Conservation (phyloP, 331 rosid genomes). For the Acacia concinna region DNA sequence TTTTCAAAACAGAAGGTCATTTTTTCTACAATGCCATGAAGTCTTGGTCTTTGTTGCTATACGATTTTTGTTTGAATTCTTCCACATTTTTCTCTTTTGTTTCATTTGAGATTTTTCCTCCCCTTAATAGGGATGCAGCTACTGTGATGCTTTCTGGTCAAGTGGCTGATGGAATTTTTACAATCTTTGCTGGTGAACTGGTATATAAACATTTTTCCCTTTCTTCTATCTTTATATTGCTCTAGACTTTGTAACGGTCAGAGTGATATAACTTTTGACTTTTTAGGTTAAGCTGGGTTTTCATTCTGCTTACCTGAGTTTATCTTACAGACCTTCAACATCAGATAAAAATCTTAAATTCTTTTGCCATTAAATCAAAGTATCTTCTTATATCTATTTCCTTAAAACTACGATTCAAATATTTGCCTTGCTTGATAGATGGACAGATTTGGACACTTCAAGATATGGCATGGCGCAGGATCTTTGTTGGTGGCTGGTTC, state of each 20-base stretch:
- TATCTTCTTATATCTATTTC: neutral
- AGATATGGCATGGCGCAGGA: constrained; percentile 97
- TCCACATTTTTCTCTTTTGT: constrained; percentile 11
- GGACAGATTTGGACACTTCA: constrained; percentile 94
- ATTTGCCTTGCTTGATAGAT: constrained; percentile 58
- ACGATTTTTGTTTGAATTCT: constrained; percentile 1
- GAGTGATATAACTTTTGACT: neutral
- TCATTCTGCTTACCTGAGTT: neutral
- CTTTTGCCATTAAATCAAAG: neutral
- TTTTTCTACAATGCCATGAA: neutral
- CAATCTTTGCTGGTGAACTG: constrained; percentile 92
- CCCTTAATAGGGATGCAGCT: constrained; percentile 72
- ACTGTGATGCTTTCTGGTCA: constrained; percentile 95
- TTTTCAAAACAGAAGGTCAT: neutral
- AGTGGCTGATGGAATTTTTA: constrained; percentile 84
- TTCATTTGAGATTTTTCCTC: neutral
- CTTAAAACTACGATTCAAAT: neutral
- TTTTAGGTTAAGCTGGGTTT: neutral
- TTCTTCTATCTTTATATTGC: neutral
- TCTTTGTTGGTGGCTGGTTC: constrained; percentile 91
- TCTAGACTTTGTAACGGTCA: constrained; percentile 10
- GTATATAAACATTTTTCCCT: constrained; percentile 39
- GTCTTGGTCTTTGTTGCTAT: constrained; percentile 11
- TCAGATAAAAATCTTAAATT: neutral
- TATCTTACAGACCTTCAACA: neutral